A percentile compares a stretch with the other conserved stretches of the same genome.
Evolutionary conservation across 441 rosid species (phyloP).

Genomic region (Lepidium campestre): DNA sequence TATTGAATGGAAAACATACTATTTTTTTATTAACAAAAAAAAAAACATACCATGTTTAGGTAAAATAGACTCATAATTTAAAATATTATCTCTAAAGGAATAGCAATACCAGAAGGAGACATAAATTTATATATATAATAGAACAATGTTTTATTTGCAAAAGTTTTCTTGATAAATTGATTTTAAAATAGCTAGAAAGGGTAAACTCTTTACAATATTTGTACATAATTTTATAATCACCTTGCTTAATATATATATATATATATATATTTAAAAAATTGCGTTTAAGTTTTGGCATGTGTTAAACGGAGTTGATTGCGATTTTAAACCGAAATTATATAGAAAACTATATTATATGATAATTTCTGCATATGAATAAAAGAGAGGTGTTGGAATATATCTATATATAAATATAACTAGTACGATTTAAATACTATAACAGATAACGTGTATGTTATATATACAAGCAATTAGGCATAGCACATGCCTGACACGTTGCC

Average conservation of each 20-base stretch:
- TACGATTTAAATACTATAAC: background rate
- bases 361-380: background rate
- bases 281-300: background rate
- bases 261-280: background rate
- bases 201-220: too few species aligned
- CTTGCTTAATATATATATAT: background rate
- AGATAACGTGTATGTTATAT: conserved; percentile 13
- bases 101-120: too few species aligned
- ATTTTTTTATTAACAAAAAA: too few species aligned
- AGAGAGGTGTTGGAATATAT: background rate
- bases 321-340: background rate
- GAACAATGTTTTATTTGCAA: too few species aligned
- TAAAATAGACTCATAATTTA: too few species aligned
- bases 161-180: too few species aligned
- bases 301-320: background rate
- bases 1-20: too few species aligned
- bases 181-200: too few species aligned
- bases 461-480: background rate
- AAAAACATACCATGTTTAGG: too few species aligned
- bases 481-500: conserved; percentile 27
- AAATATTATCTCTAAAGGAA: too few species aligned
- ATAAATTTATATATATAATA: too few species aligned
- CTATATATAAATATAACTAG: background rate
- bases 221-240: background rate
- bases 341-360: background rate